These are phyloP conservation scores for Quercus lobata DNA, from an alignment of 331 rosid genomes.

Conservation along the genomic window DNA sequence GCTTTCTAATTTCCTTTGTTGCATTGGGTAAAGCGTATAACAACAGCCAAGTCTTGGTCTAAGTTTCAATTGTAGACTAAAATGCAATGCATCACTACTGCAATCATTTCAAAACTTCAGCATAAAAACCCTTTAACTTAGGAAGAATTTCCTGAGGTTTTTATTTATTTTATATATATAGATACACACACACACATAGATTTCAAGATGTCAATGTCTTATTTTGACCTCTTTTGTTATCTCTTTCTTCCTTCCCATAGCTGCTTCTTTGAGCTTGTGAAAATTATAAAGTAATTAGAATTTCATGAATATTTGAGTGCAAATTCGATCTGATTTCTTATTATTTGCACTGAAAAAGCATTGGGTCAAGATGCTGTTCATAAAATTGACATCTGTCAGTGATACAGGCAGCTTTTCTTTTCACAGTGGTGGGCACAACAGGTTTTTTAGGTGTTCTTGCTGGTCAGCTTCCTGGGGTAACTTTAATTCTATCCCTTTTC, in stretches of 20 bases:
- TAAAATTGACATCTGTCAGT: constrained; percentile 23
- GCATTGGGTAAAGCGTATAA: not conserved
- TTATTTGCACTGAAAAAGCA: not conserved
- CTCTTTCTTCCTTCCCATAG: not conserved
- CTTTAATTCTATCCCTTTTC: constrained; percentile 17
- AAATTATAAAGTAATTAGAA: not conserved
- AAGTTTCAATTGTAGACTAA: too few species aligned
- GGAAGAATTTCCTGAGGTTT: too few species aligned
- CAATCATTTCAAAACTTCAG: too few species aligned
- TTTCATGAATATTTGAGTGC: not conserved
- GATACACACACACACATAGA: too few species aligned
- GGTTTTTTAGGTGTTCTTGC: constrained; percentile 81
- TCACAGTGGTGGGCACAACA: constrained; percentile 89
- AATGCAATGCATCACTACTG: too few species aligned
- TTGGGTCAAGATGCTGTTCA: constrained; percentile 15
- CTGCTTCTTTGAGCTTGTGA: not conserved
- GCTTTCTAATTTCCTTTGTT: not conserved
- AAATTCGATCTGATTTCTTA: not conserved
- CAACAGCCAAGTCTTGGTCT: too few species aligned
- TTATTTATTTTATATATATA: too few species aligned
- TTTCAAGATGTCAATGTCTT: not conserved
- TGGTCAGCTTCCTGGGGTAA: constrained; percentile 99
- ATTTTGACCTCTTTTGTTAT: not conserved
- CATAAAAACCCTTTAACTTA: too few species aligned
- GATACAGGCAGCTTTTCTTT: constrained; percentile 90